Conservation (phyloP, 2,329 filamentous ascomycete species). For the Iodosphaeria phyllophila region DNA sequence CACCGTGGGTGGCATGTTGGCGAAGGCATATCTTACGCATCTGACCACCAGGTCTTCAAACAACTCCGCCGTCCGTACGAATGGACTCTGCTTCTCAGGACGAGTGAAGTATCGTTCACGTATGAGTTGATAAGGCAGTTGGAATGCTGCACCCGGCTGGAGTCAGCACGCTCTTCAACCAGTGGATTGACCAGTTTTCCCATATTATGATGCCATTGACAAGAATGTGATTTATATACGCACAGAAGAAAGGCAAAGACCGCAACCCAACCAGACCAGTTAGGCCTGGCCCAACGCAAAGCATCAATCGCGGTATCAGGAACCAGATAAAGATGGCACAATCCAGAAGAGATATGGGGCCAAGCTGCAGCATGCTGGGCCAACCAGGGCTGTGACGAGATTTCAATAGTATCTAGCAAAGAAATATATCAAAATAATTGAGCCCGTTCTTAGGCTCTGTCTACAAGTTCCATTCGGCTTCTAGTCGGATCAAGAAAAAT, state of each 20-base stretch:
- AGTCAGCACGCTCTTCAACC: background rate
- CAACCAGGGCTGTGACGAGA: background rate
- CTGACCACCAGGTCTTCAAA: constrained; percentile 66
- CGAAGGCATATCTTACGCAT: constrained; percentile 63
- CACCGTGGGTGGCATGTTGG: constrained; percentile 46
- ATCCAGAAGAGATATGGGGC: constrained; percentile 57
- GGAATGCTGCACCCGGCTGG: constrained; percentile 23
- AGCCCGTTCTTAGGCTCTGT: too few species aligned
- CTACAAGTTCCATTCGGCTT: too few species aligned
- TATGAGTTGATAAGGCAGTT: constrained; percentile 39
- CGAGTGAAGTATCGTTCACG: constrained; percentile 33
- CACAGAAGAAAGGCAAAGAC: constrained; percentile 54
- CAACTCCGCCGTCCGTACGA: constrained; percentile 47
- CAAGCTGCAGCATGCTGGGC: constrained; percentile 44
- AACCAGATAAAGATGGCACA: constrained; percentile 55
- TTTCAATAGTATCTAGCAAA: background rate
- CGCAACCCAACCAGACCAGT: constrained; percentile 37
- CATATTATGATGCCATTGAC: background rate
- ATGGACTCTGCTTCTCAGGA: constrained; percentile 30
- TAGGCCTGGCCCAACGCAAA: constrained; percentile 43
- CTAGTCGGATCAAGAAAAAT: too few species aligned
- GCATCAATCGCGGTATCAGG: constrained; percentile 51
- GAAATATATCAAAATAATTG: background rate
- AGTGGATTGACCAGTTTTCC: background rate
- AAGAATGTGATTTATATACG: constrained; percentile 5